Evolutionary conservation across 352 stramenopile species (phyloP).

Genomic region (Phytophthora nicotianae): DNA sequence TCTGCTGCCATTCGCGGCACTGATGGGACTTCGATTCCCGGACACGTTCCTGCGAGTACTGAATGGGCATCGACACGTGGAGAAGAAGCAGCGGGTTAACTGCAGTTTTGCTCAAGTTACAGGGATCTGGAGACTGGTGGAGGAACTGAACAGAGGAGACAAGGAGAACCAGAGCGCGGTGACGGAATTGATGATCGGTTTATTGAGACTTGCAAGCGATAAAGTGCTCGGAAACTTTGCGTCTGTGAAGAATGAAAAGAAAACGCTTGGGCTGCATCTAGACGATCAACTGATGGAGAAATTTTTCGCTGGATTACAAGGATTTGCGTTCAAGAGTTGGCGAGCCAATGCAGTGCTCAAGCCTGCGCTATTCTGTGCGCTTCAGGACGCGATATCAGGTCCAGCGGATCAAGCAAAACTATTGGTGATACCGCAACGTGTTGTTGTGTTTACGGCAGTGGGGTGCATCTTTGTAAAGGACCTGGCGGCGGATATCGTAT

Average conservation of each 20-base stretch:
- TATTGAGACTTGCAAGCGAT: slow-evolving; percentile 40
- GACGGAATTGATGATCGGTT: slow-evolving; percentile 24
- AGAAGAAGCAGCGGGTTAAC: slow-evolving; percentile 38
- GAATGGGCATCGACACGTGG: background rate
- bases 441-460: slow-evolving; percentile 41
- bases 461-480: slow-evolving; percentile 52
- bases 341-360: slow-evolving; percentile 37
- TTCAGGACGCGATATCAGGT: slow-evolving; percentile 14
- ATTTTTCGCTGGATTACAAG: slow-evolving; percentile 57
- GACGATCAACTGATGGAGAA: slow-evolving; percentile 72
- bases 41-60: slow-evolving; percentile 33
- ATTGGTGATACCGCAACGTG: slow-evolving; percentile 6
- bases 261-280: slow-evolving; percentile 16
- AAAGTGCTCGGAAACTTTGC: slow-evolving; percentile 23
- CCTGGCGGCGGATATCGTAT: slow-evolving; percentile 36
- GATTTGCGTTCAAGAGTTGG: slow-evolving; percentile 59
- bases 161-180: slow-evolving; percentile 17
- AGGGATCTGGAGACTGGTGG: slow-evolving; percentile 60
- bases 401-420: background rate
- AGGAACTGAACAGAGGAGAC: slow-evolving; percentile 37
- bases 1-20: slow-evolving; percentile 56
- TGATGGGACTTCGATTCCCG: slow-evolving; percentile 44
- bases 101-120: slow-evolving; percentile 67
- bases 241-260: slow-evolving; percentile 9
- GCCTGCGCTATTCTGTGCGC: slow-evolving; percentile 29